Percentiles rank a stretch among this genome's conserved stretches.
phyloP scores from a whole-genome alignment of 2,329 filamentous ascomycete genomes.

The Elsinoe arachidis region DNA sequence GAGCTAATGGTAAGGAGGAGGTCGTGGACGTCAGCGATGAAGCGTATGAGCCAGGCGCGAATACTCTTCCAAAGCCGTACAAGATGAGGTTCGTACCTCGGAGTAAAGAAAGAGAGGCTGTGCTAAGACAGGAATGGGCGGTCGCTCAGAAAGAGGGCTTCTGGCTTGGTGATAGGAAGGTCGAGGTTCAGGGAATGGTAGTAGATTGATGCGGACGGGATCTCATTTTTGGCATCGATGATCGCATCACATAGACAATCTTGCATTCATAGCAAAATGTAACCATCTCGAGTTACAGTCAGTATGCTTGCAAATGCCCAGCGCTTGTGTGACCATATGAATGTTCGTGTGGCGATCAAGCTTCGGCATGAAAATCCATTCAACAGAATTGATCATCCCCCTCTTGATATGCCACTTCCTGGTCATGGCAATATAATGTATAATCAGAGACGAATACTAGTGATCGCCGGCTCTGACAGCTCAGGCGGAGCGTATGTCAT shows the following conservation, averaged over 20 bases:
- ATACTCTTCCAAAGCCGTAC: conserved; percentile 12
- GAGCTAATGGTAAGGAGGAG: not conserved
- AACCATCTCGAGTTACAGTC: not conserved
- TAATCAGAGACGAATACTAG: conserved; percentile 50
- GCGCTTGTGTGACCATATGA: not conserved
- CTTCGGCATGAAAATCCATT: not conserved
- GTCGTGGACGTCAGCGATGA: conserved; percentile 5
- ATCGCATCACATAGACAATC: too few relatives aligned
- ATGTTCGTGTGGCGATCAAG: not conserved
- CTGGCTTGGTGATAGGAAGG: conserved; percentile 9
- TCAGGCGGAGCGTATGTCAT: conserved; percentile 76
- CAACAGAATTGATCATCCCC: not conserved
- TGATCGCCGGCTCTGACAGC: conserved; percentile 83
- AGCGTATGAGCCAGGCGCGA: conserved; percentile 11
- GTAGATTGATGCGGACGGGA: not conserved
- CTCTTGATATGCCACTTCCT: too few relatives aligned
- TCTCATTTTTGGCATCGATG: not conserved
- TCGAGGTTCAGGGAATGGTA: not conserved
- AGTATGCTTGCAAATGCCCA: not conserved
- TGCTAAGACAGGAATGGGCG: conserved; percentile 33
- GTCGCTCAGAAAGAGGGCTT: conserved; percentile 28
- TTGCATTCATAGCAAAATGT: too few relatives aligned
- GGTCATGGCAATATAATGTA: conserved; percentile 2
- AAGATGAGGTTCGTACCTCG: conserved; percentile 12
- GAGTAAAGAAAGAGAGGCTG: conserved; percentile 22